A percentile compares a stretch with the other conserved stretches of the same genome.
Conservation (phyloP, 2,329 filamentous ascomycete genomes). For the Didymosphaeria variabile region DNA sequence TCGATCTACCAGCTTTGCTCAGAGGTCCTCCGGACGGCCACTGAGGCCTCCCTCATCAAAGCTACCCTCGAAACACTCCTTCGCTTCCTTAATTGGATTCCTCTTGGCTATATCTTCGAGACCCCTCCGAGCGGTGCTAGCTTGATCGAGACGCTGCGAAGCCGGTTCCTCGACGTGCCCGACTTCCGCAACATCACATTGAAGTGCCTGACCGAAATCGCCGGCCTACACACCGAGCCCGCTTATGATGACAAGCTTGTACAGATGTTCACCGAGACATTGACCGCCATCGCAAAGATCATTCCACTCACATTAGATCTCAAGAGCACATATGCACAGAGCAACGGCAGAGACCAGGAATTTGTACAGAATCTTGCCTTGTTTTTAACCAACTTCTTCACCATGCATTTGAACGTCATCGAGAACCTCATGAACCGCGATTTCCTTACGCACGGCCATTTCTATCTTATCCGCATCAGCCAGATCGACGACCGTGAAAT, state of each 20-base stretch:
- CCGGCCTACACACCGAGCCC: slow-evolving; percentile 84
- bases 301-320: slow-evolving; percentile 91
- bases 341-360: slow-evolving; percentile 93
- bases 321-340: slow-evolving; percentile 88
- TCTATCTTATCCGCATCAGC: slow-evolving; percentile 97
- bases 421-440: slow-evolving; percentile 96
- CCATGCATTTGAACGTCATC: slow-evolving; percentile 90
- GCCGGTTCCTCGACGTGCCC: slow-evolving; percentile 88
- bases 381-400: slow-evolving; percentile 97
- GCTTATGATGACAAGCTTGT: slow-evolving; percentile 95
- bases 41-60: slow-evolving; percentile 87
- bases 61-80: slow-evolving; percentile 96
- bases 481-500: slow-evolving; percentile 99
- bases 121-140: slow-evolving; percentile 69
- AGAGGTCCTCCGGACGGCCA: slow-evolving; percentile 90
- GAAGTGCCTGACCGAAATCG: slow-evolving; percentile 97
- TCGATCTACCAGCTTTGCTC: slow-evolving; percentile 98
- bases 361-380: slow-evolving; percentile 97
- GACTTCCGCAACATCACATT: slow-evolving; percentile 97
- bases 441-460: slow-evolving; percentile 94
- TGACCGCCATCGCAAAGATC: slow-evolving; percentile 91
- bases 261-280: slow-evolving; percentile 97
- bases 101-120: slow-evolving; percentile 97
- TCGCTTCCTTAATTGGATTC: slow-evolving; percentile 99
- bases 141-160: slow-evolving; percentile 92